Base-by-base conservation (phyloP, 352 stramenopile genomes). In the Phytophthora idaei region DNA sequence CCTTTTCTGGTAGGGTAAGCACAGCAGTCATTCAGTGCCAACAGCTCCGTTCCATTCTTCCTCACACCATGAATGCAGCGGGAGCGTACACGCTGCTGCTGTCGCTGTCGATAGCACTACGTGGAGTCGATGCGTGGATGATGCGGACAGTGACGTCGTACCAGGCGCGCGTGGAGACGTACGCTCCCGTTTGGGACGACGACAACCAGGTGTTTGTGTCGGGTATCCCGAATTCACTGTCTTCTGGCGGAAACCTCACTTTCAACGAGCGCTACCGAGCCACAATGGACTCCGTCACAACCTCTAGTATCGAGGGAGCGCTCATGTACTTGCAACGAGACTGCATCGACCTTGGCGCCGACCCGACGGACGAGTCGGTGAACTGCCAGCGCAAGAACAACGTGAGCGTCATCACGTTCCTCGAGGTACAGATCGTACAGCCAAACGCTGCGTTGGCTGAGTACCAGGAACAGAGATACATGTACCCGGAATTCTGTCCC, bases 271-370 rank as follows among this genome's bases (percentile, higher is more conserved):
- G 77, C 14, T 85, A 89, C 53, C 46, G 46, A 29, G 80, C 83
- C 15, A 74, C 73, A 25, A 63, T 92, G 56, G 81, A 90, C 71
- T 89, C 80, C 28, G 76, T 90, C 29, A 90, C 82, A 37, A 92
- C 84, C 2, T 82, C 84, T 25, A 92, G 77, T 57, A 69, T 92
- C 21, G 81, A 92, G 29, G 83, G 83, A 27, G 80, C 73, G 17
- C 71, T 92, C 45, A 84, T 89, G 81, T 90, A 90, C 56, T 69
- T 92, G 10, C 83, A 92, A 55, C 74, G 80, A 27, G 81, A 90
- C 70, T 89, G 81, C 25, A 89, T 92, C 60, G 80, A 92, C 60
- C 62, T 74, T 3, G 80, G 80, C 12, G 62, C 50, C 5, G 57
- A 78, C 32, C 81, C 77, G 17, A 63, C 53, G 15, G 47, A 50